phyloP scores from a whole-genome alignment of 2,329 filamentous ascomycete genomes.

The Monosporascus sp. region DNA sequence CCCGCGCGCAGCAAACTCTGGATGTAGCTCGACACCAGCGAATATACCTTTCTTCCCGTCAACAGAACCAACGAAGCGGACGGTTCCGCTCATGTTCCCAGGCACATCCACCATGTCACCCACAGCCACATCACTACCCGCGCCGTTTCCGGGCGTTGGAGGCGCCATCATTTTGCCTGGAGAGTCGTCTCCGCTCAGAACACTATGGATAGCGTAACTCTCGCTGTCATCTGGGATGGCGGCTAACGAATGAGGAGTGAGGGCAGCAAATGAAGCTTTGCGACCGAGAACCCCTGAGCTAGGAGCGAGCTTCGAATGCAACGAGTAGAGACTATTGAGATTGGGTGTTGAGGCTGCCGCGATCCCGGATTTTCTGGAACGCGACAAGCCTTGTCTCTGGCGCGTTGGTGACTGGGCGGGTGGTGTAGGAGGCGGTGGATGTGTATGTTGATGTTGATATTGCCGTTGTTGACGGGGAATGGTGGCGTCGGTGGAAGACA shows the following conservation, averaged over 20 bases:
- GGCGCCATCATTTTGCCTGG: constrained; percentile 42
- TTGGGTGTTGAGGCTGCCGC: constrained; percentile 54
- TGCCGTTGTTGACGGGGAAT: neutral
- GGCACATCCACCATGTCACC: constrained; percentile 89
- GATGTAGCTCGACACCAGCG: constrained; percentile 82
- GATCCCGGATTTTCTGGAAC: constrained; percentile 37
- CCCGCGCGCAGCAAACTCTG: constrained; percentile 73
- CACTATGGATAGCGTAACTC: constrained; percentile 55
- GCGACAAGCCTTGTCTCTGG: constrained; percentile 28
- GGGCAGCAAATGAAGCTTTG: constrained; percentile 65
- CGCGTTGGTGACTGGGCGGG: constrained; percentile 11
- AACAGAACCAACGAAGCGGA: constrained; percentile 84
- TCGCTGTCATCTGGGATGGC: constrained; percentile 62
- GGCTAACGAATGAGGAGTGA: constrained; percentile 59
- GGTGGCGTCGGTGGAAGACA: neutral
- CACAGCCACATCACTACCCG: constrained; percentile 53
- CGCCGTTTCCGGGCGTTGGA: constrained; percentile 45
- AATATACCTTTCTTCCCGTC: constrained; percentile 87
- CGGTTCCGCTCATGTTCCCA: constrained; percentile 82
- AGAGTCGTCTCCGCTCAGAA: constrained; percentile 34
- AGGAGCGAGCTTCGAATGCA: constrained; percentile 41
- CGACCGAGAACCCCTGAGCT: constrained; percentile 47
- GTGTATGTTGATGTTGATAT: neutral
- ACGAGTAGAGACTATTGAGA: constrained; percentile 45
- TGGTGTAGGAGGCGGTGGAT: neutral